Conservation (phyloP, 2,329 filamentous ascomycete species). For the Macrophomina pseudophaseolina region DNA sequence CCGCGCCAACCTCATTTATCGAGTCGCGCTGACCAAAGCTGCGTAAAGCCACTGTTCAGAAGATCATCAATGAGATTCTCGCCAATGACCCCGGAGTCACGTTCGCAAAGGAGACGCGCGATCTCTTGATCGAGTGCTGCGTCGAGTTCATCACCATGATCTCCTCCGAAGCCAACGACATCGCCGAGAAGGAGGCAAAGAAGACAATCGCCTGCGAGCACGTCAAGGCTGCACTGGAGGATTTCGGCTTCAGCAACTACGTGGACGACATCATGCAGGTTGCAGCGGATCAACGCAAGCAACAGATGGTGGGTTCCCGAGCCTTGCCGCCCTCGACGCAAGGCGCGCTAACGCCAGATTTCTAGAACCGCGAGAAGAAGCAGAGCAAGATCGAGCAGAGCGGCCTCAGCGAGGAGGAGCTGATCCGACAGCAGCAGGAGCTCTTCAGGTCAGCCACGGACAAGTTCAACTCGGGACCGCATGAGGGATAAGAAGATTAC, state of each 20-base stretch:
- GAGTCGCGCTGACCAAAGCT: constrained; percentile 29
- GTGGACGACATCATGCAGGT: constrained; percentile 85
- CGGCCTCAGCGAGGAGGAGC: constrained; percentile 87
- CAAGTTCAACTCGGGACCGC: constrained; percentile 65
- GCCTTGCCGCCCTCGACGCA: not conserved
- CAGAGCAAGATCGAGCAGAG: constrained; percentile 96
- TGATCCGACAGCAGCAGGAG: constrained; percentile 87
- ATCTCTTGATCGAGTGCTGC: constrained; percentile 96
- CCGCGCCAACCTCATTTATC: constrained; percentile 2
- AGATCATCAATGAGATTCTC: constrained; percentile 94
- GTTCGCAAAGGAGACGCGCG: constrained; percentile 93
- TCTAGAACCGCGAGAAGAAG: constrained; percentile 90
- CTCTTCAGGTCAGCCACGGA: constrained; percentile 83
- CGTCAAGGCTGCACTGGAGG: constrained; percentile 91
- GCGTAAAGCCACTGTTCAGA: constrained; percentile 67
- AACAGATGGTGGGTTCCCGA: constrained; percentile 74
- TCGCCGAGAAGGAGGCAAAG: constrained; percentile 97
- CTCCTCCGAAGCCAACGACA: constrained; percentile 98
- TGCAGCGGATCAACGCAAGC: constrained; percentile 89
- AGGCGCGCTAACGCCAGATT: constrained; percentile 31
- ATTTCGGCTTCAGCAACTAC: constrained; percentile 92
- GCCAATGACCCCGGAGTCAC: constrained; percentile 76
- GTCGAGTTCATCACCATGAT: constrained; percentile 99
- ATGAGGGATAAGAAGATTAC: constrained; percentile 33
- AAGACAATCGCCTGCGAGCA: constrained; percentile 99